Evolutionary conservation across 495 filamentous ascomycete species (phyloP).

Genomic region (Tuber aestivum): DNA sequence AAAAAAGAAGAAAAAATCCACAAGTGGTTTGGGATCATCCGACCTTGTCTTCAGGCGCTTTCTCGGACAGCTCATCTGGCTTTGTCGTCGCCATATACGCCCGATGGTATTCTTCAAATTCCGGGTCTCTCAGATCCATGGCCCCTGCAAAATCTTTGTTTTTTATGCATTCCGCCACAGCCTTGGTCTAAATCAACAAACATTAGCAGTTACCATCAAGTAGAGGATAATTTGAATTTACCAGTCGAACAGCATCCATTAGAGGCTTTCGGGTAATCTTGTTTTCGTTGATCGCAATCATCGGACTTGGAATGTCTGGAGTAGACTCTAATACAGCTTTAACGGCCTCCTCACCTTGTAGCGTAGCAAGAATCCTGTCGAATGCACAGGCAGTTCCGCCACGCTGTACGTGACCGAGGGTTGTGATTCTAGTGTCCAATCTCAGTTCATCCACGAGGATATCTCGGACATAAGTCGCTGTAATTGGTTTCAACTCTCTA

Average conservation of each 20-base stretch:
- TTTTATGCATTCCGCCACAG: constrained; percentile 73
- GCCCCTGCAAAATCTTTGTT: constrained; percentile 75
- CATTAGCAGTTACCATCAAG: neutral
- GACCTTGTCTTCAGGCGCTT: constrained; percentile 69
- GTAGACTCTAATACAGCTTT: constrained; percentile 89
- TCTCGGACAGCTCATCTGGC: constrained; percentile 56
- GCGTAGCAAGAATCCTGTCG: constrained; percentile 84
- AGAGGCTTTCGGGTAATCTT: constrained; percentile 87
- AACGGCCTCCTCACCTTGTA: constrained; percentile 95
- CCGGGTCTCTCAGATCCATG: constrained; percentile 80
- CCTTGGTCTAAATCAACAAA: constrained; percentile 57
- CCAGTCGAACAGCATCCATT: constrained; percentile 69
- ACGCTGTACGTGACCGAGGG: constrained; percentile 91
- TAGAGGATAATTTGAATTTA: constrained; percentile 8
- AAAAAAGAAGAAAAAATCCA: neutral
- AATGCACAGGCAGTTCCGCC: constrained; percentile 89
- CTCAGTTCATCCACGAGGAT: constrained; percentile 67
- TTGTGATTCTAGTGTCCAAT: constrained; percentile 90
- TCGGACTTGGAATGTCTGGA: constrained; percentile 81
- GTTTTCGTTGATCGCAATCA: constrained; percentile 95
- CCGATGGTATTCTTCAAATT: constrained; percentile 88
- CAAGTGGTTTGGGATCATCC: constrained; percentile 21
- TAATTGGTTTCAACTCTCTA: constrained; percentile 74
- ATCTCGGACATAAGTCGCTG: constrained; percentile 71
- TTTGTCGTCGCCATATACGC: constrained; percentile 85